phyloP scores from a whole-genome alignment of 2,329 filamentous ascomycete species.

The Alternaria sp. region DNA sequence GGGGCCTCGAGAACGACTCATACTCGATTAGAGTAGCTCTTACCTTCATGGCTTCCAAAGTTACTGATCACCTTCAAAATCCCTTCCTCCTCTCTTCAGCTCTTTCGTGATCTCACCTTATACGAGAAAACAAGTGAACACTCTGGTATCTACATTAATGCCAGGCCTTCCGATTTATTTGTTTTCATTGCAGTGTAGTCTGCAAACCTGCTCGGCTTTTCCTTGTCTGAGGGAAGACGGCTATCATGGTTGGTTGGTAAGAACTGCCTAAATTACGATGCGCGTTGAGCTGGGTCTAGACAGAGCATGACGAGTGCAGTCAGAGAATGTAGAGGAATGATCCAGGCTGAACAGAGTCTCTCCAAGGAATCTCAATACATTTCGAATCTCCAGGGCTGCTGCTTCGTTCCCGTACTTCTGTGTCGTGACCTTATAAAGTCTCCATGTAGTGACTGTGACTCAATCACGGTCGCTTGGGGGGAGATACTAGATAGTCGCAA shows the following conservation, averaged over 20 bases:
- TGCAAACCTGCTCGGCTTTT: not conserved
- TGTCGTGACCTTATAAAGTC: not conserved
- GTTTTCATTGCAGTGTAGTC: not conserved
- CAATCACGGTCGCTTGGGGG: not conserved
- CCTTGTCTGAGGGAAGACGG: too few relatives aligned
- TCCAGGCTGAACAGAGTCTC: not conserved
- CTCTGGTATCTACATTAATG: not conserved
- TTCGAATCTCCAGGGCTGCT: not conserved
- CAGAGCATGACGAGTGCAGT: too few relatives aligned
- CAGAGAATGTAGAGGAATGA: not conserved
- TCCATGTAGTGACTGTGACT: not conserved
- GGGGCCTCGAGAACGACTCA: too few relatives aligned
- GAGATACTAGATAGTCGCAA: not conserved
- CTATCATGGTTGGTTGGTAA: not conserved
- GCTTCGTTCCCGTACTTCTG: not conserved
- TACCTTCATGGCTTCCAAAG: too few relatives aligned
- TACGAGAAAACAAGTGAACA: not conserved
- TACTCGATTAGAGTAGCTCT: too few relatives aligned
- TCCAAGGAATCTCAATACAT: not conserved
- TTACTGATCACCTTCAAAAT: too few relatives aligned
- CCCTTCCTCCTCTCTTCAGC: not conserved
- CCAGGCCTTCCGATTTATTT: not conserved
- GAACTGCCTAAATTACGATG: not conserved
- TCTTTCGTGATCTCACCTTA: not conserved
- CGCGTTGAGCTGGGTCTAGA: not conserved